A percentile compares a stretch with the other conserved stretches of the same genome.
Conservation (phyloP, 2,329 filamentous ascomycete species). For the Seiridium unicorne region DNA sequence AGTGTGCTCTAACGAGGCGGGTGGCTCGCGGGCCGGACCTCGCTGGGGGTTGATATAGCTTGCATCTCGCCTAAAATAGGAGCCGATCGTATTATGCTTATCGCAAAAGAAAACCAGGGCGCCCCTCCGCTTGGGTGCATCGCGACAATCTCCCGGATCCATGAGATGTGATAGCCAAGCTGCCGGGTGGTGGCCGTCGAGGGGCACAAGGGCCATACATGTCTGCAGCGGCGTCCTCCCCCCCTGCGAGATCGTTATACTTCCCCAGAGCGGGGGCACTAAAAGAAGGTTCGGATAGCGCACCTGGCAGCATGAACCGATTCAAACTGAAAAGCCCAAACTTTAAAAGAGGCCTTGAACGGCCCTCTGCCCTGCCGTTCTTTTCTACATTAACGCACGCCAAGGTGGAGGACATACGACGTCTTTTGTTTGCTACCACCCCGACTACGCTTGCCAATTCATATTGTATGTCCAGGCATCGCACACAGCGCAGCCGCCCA, state of each 20-base stretch:
- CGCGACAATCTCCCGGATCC: background rate
- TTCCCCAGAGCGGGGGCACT: background rate
- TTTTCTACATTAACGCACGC: too few species aligned
- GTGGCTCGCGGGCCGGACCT: background rate
- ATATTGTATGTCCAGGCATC: background rate
- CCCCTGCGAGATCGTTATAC: background rate
- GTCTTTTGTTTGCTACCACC: background rate
- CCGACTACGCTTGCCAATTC: background rate
- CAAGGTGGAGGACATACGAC: too few species aligned
- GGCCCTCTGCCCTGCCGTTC: background rate
- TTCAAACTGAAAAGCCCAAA: background rate
- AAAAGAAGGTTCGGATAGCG: slow-evolving; percentile 1
- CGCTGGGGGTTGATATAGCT: background rate
- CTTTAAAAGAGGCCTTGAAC: background rate
- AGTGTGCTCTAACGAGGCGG: background rate
- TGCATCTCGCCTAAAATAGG: background rate
- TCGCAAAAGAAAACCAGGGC: too few species aligned
- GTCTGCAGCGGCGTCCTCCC: background rate
- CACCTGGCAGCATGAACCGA: background rate
- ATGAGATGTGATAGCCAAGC: background rate
- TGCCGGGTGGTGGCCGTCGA: too few species aligned
- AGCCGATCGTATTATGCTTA: background rate
- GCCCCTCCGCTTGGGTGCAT: background rate
- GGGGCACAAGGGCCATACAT: background rate
- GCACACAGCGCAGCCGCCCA: background rate